phyloP scores from a whole-genome alignment of 176 grass and related monocot genomes.

The Dactylis glomerata region DNA sequence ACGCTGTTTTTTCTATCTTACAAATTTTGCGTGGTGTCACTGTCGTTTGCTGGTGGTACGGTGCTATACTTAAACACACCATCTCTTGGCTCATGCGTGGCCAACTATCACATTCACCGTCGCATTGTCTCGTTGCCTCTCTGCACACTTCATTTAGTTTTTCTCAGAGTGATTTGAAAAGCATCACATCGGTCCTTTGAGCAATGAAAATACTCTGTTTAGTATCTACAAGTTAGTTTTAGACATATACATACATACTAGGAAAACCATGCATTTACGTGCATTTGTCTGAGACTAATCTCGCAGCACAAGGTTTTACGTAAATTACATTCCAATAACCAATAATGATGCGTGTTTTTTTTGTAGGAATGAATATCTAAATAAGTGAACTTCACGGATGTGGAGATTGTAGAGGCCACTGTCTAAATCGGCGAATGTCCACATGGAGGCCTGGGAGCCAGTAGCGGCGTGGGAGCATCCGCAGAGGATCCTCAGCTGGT shows the following conservation, averaged over 20 bases:
- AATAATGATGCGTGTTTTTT: too few species aligned
- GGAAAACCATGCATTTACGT: too few species aligned
- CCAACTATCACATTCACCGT: neutral
- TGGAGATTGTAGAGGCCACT: neutral
- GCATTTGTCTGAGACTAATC: too few species aligned
- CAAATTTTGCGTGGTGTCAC: neutral
- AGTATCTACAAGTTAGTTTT: neutral
- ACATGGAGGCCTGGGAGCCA: conserved; percentile 31
- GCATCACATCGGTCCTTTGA: neutral
- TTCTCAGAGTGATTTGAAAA: neutral
- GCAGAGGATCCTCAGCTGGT: conserved; percentile 37
- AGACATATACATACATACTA: too few species aligned
- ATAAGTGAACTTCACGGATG: too few species aligned
- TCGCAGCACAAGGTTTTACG: too few species aligned
- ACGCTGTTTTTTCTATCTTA: too few species aligned
- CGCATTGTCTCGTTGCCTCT: neutral
- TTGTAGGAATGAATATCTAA: too few species aligned
- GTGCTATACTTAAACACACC: too few species aligned
- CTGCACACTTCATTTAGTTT: neutral
- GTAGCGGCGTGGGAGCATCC: conserved; percentile 26
- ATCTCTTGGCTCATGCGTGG: neutral
- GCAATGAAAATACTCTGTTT: neutral
- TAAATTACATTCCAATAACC: too few species aligned
- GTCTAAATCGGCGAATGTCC: conserved; percentile 13
- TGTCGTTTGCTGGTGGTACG: neutral